A percentile compares a stretch with the other conserved stretches of the same genome.
Conservation (phyloP, 1,284 basidiomycete species). For the Earliella scabrosa region DNA sequence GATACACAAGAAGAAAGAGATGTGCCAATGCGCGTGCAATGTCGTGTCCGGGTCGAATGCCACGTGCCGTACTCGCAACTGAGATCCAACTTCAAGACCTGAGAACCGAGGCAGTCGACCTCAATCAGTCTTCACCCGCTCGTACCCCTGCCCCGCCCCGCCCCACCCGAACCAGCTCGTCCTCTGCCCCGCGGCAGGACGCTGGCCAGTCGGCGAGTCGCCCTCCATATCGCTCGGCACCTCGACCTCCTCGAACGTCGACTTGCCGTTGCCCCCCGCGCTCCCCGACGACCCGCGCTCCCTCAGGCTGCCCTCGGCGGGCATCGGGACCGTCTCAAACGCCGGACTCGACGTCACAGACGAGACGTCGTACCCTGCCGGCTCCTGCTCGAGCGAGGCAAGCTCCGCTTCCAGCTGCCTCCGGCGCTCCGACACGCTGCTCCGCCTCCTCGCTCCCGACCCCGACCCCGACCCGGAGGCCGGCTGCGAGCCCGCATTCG, state of each 20-base stretch:
- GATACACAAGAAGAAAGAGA: conserved; percentile 4
- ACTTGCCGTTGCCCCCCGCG: conserved; percentile 37
- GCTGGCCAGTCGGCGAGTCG: conserved; percentile 42
- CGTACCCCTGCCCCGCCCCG: conserved; percentile 34
- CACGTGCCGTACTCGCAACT: background rate
- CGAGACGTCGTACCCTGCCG: conserved; percentile 33
- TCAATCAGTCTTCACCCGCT: conserved; percentile 33
- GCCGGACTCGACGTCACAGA: conserved; percentile 26
- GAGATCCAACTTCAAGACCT: too few species aligned
- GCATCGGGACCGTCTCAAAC: conserved; percentile 35
- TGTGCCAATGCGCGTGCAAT: background rate
- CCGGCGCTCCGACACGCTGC: conserved; percentile 42
- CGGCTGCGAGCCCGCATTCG: conserved; percentile 12
- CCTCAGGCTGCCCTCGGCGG: conserved; percentile 32
- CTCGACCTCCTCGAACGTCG: conserved; percentile 64
- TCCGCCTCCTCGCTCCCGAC: conserved; percentile 1
- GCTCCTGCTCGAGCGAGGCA: conserved; percentile 43
- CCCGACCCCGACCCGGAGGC: conserved; percentile 20
- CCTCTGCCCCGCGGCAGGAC: conserved; percentile 25
- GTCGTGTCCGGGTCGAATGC: background rate
- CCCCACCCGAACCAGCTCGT: conserved; percentile 47
- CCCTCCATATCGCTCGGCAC: conserved; percentile 69
- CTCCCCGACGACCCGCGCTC: conserved; percentile 38
- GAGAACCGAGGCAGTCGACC: too few species aligned
- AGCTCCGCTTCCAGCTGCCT: conserved; percentile 63